Base-by-base conservation (phyloP, 2,329 filamentous ascomycete genomes). In the Botryotinia globosa region DNA sequence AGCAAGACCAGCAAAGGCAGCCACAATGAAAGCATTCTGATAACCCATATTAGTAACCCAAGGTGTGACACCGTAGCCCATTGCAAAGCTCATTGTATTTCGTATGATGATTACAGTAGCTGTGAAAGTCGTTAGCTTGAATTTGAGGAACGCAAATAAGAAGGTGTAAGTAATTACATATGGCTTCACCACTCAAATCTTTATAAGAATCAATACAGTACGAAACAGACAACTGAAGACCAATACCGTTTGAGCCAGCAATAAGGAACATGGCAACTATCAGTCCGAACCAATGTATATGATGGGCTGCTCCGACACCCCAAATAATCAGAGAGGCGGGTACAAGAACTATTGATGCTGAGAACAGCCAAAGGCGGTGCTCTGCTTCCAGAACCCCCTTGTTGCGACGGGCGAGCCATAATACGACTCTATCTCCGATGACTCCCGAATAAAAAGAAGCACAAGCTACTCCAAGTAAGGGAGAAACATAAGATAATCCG, bases 51-150 rank as follows among this genome's bases (percentile, higher is more conserved):
- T 77, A 8, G 79, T 81, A 2, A 85, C 77, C 84, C 84, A 85
- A 0, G 84, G 84, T 0, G 84, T 85, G 42, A 85, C 82, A 25
- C 86, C 86, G 77, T 89, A 88, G 42, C 82, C 81, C 44, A 86
- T 81, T 9, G 84, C 85, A 75, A 86, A 86, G 39, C 80, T 82
- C 83, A 86, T 85, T 1, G 84, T 86, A 74, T 86, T 86, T 16
- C 85, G 79, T 32, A 79, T 78, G 22, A 87, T 74, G 51, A 87
- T 87, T 18, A 86, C 84, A 4, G 84, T 84, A 14, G 85, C 65
- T 67, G 39, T 25, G n/a, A 67, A 16, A 20, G n/a, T 29, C 7
- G 6, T 67, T 67, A 67, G 48, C 48, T 20, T 54, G 34, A 9
- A 10, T 12, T 29, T n/a, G 39, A 25, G 16, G 16, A 42, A 42